phyloP scores from a whole-genome alignment of 2,329 filamentous ascomycete species.

The Pseudogymnoascus sp. region DNA sequence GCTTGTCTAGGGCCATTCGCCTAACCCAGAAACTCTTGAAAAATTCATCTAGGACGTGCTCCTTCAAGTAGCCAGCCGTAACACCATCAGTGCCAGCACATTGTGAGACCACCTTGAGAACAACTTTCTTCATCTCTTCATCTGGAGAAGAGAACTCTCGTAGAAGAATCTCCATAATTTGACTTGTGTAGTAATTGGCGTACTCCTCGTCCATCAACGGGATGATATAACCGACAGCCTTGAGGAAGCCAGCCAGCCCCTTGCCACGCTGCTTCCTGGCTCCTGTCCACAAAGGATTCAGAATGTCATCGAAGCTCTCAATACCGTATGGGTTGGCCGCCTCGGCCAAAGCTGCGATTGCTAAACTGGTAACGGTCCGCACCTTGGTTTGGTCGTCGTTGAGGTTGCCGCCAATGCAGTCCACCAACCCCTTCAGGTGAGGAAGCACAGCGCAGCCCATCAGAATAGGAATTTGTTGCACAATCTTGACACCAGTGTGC shows the following conservation, averaged over 20 bases:
- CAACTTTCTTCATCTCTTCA: slow-evolving; percentile 99
- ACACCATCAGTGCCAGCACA: slow-evolving; percentile 92
- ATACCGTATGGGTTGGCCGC: slow-evolving; percentile 98
- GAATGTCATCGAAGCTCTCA: slow-evolving; percentile 94
- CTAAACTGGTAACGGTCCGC: slow-evolving; percentile 87
- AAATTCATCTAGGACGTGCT: slow-evolving; percentile 89
- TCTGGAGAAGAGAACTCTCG: slow-evolving; percentile 95
- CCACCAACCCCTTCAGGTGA: slow-evolving; percentile 89
- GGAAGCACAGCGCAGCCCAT: slow-evolving; percentile 97
- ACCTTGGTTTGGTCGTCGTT: slow-evolving; percentile 99
- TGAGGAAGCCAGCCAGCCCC: slow-evolving; percentile 88
- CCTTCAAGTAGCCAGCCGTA: slow-evolving; percentile 87
- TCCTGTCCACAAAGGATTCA: slow-evolving; percentile 95
- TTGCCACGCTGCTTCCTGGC: slow-evolving; percentile 95
- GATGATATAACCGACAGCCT: slow-evolving; percentile 96
- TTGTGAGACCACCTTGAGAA: slow-evolving; percentile 93
- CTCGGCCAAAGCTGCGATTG: slow-evolving; percentile 89
- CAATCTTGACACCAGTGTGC: slow-evolving; percentile 97
- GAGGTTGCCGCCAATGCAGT: slow-evolving; percentile 90
- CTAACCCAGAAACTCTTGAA: slow-evolving; percentile 99
- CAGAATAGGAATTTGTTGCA: slow-evolving; percentile 95
- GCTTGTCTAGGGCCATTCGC: slow-evolving; percentile 92
- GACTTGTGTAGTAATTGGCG: slow-evolving; percentile 95
- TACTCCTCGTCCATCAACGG: slow-evolving; percentile 99
- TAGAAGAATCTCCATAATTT: slow-evolving; percentile 97